phyloP scores from a whole-genome alignment of 2,329 filamentous ascomycete species.

The Colletotrichum shisoi region DNA sequence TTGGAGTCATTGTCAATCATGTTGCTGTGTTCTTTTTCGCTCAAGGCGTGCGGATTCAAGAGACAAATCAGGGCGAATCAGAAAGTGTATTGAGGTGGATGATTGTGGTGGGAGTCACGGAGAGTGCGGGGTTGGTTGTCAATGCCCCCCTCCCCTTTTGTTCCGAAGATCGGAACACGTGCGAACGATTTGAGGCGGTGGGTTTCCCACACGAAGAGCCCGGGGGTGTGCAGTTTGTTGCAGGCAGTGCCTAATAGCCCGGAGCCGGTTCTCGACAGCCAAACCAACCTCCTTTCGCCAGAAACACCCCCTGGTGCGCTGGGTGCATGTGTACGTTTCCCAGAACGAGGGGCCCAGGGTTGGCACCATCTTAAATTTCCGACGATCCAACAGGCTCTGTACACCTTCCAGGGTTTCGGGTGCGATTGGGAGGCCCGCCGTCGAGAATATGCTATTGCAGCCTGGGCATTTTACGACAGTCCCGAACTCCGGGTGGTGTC shows the following conservation, averaged over 20 bases:
- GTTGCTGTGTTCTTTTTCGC: too few species aligned
- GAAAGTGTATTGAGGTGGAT: too few species aligned
- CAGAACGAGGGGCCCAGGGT: slow-evolving; percentile 33
- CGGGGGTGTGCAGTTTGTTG: background rate
- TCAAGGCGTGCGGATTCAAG: too few species aligned
- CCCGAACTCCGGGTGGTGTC: background rate
- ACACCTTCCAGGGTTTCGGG: background rate
- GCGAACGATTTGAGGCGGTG: background rate
- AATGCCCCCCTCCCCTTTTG: background rate
- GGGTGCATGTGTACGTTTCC: slow-evolving; percentile 13
- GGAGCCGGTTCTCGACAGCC: background rate
- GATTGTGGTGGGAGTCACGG: too few species aligned
- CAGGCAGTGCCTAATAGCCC: background rate
- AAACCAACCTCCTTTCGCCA: background rate
- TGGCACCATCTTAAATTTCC: slow-evolving; percentile 36
- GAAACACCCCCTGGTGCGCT: background rate
- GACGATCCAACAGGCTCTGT: slow-evolving; percentile 8
- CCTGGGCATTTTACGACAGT: slow-evolving; percentile 14
- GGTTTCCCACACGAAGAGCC: background rate
- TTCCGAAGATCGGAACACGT: background rate
- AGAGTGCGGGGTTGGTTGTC: too few species aligned
- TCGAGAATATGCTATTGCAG: slow-evolving; percentile 20
- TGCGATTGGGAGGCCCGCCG: background rate
- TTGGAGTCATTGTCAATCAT: too few species aligned
- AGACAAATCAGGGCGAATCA: too few species aligned